A percentile compares a stretch with the other conserved stretches of the same genome.
phyloP scores from a whole-genome alignment of 352 stramenopile genomes.

The Albugo laibachii region DNA sequence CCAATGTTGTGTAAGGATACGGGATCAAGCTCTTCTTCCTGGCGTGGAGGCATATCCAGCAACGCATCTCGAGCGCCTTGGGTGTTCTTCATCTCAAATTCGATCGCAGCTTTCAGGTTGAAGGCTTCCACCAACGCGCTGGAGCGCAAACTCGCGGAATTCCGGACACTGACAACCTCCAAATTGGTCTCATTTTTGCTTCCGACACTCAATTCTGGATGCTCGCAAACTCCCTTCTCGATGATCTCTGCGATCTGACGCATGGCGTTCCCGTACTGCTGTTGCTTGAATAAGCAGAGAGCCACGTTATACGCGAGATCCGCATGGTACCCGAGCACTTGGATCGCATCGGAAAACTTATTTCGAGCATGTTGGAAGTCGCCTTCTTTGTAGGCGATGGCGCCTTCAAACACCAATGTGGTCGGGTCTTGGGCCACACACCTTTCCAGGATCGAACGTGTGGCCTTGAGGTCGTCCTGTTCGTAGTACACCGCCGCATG shows the following conservation, averaged over 20 bases:
- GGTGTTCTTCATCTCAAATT: conserved; percentile 88
- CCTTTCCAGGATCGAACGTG: conserved; percentile 80
- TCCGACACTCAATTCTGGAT: conserved; percentile 85
- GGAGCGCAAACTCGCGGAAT: conserved; percentile 82
- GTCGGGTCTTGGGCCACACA: conserved; percentile 85
- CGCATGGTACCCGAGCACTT: conserved; percentile 83
- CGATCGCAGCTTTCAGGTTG: conserved; percentile 91
- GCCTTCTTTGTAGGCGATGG: conserved; percentile 73
- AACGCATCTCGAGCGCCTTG: conserved; percentile 73
- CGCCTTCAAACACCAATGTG: conserved; percentile 69
- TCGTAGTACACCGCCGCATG: conserved; percentile 90
- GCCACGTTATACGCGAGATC: conserved; percentile 92
- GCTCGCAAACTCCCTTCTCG: conserved; percentile 75
- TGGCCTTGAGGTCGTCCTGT: conserved; percentile 85
- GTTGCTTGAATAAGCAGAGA: conserved; percentile 86
- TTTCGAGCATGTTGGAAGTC: conserved; percentile 77
- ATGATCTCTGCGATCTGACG: conserved; percentile 89
- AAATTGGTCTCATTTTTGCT: conserved; percentile 81
- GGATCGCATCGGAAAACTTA: conserved; percentile 85
- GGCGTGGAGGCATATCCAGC: conserved; percentile 81
- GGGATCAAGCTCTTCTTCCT: conserved; percentile 87
- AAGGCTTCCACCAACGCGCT: conserved; percentile 88
- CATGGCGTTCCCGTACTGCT: conserved; percentile 84
- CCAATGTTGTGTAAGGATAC: conserved; percentile 80
- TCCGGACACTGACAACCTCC: conserved; percentile 79